Evolutionary conservation across 805 yeast genomes (phyloP).

Genomic region (Nakazawaea ernobii): DNA sequence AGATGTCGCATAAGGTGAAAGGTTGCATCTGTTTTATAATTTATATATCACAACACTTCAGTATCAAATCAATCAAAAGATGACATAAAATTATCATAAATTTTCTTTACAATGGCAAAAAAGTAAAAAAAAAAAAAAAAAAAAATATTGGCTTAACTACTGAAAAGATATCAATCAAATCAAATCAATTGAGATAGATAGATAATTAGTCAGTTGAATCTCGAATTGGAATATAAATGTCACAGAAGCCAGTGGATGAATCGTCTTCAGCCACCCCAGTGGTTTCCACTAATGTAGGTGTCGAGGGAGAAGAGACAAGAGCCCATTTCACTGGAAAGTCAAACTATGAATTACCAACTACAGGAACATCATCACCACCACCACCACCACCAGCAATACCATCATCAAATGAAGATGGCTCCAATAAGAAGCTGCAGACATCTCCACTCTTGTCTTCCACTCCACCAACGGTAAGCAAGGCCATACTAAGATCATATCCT

Average conservation of each 20-base stretch:
- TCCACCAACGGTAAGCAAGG: slow-evolving; percentile 85
- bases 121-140: too few relatives aligned
- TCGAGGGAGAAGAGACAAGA: slow-evolving; percentile 27
- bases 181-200: neutral
- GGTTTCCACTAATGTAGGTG: slow-evolving; percentile 21
- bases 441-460: slow-evolving; percentile 85
- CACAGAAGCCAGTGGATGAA: slow-evolving; percentile 1
- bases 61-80: too few relatives aligned
- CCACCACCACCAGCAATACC: slow-evolving; percentile 1
- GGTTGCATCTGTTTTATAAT: too few relatives aligned
- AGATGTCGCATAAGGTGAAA: slow-evolving; percentile 46
- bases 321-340: slow-evolving; percentile 36
- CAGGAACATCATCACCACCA: neutral
- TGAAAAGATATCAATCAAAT: neutral
- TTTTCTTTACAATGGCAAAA: too few relatives aligned
- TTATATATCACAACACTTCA: too few relatives aligned
- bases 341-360: slow-evolving; percentile 11
- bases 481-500: slow-evolving; percentile 79
- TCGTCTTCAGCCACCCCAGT: slow-evolving; percentile 15
- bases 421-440: slow-evolving; percentile 34
- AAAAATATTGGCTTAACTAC: too few relatives aligned
- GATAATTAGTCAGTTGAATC: neutral
- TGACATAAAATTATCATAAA: too few relatives aligned
- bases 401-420: slow-evolving; percentile 12
- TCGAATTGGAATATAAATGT: neutral